These are phyloP conservation scores for Leishmania aethiopica DNA, from an alignment of 208 protist species.

Conservation along the genomic window DNA sequence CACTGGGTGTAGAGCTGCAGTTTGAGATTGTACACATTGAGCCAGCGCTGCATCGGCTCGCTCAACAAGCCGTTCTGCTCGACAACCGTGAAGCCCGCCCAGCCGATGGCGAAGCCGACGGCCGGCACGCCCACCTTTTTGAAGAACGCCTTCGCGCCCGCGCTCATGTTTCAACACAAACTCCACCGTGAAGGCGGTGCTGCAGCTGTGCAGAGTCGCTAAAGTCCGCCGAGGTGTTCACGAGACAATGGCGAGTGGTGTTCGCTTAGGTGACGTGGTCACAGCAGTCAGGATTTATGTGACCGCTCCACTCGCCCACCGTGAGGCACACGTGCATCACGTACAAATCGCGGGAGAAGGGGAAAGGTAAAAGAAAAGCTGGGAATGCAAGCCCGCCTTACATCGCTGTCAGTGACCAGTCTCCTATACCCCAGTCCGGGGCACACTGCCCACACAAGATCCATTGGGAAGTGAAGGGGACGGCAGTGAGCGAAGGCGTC, in stretches of 20 bases:
- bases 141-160: slow-evolving; percentile 9
- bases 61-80: slow-evolving; percentile 50
- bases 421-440: not conserved
- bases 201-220: not conserved
- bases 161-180: slow-evolving; percentile 6
- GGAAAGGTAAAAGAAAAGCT: not conserved
- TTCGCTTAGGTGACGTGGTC: not conserved
- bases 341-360: not conserved
- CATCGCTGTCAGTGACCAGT: not conserved
- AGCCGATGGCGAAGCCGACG: slow-evolving; percentile 72
- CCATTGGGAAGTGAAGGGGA: not conserved
- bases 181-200: not conserved
- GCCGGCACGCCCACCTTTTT: slow-evolving; percentile 39
- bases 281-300: not conserved
- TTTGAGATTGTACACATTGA: slow-evolving; percentile 66
- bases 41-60: slow-evolving; percentile 38
- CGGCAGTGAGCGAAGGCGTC: not conserved
- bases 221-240: not conserved
- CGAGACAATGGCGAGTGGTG: not conserved
- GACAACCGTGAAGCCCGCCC: slow-evolving; percentile 47
- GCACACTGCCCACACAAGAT: slow-evolving; percentile 1
- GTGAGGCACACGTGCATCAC: not conserved
- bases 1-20: slow-evolving; percentile 56
- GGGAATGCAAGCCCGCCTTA: not conserved
- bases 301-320: not conserved